Conservation (phyloP, 139 green algal species). For the Tetradesmus obliquus region DNA sequence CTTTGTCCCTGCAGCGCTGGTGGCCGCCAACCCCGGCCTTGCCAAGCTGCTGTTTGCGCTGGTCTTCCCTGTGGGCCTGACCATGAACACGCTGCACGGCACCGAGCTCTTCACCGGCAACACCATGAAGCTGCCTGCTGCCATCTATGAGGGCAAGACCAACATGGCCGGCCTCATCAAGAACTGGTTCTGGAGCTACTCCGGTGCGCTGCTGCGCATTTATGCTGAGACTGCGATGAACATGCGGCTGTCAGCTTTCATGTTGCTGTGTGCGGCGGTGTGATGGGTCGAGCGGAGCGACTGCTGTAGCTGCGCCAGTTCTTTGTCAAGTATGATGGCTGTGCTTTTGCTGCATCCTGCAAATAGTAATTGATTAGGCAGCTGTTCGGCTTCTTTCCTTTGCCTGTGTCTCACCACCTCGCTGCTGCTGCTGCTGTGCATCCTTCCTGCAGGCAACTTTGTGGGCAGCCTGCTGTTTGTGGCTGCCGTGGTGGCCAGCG, state of each 20-base stretch:
- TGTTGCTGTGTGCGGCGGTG: no score
- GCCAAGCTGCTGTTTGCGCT: conserved; percentile 64
- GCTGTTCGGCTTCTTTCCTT: neutral
- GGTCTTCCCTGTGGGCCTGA: conserved; percentile 80
- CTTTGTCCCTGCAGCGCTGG: conserved; percentile 56
- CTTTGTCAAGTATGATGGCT: neutral
- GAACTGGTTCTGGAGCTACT: conserved; percentile 81
- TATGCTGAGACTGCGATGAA: no score
- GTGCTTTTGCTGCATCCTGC: neutral
- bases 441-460: conserved; percentile 83
- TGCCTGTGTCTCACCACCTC: neutral
- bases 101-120: conserved; percentile 87
- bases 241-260: no score
- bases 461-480: conserved; percentile 79
- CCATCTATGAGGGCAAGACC: conserved; percentile 71
- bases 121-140: conserved; percentile 76
- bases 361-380: neutral
- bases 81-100: conserved; percentile 76
- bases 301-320: neutral
- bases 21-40: conserved; percentile 68
- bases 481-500: conserved; percentile 65
- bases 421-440: conserved; percentile 12
- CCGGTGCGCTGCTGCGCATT: conserved; percentile 2
- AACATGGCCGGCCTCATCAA: conserved; percentile 61
- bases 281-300: no score